Evolutionary conservation across 805 yeast species (phyloP), one percentile per base, ranked within the genome.

Genomic region (Nakazawaea wyomingensis): DNA sequence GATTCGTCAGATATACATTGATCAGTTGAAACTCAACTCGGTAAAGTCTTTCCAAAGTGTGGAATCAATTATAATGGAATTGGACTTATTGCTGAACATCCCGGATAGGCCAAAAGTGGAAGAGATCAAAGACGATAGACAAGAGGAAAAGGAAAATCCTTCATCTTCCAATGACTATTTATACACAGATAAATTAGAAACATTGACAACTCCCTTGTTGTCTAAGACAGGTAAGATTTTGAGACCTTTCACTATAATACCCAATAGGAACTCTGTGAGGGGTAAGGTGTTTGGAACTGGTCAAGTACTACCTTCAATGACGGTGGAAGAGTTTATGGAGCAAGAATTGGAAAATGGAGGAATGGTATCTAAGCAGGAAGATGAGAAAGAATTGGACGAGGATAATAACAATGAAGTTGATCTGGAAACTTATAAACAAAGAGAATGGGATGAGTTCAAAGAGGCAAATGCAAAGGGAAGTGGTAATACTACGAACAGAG

Each of bases 391-490:
- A 51, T 70, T 68, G 4, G 74, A 72, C 32, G 68, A 64, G 17
- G 80, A 78, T 43, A 88, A 84, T 48, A 77, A 83, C 48, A 66
- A 70, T 20, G 81, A 73, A 18, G 72, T 66, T n/a, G 87, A 84
- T 51, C 54, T 54, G 26, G 82, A 80, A 50, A 89, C 96, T 4
- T 75, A 82, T 52, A 80, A 85, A 55, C 78, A 82, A 44, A 72
- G 99, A 45, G 74, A 76, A 33, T 93, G 98, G 98, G 99, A 93
- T 62, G 95, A 85, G 48, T 93, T 91, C 70, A 80, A 80, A 36
- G 99, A 93, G 49, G 77, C 78, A 3, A 80, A 88, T 57, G 84
- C 89, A 0, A 80, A 77, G 54, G 99, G 99, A 6, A 80, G 90
- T 44, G 99, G 99, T 9, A 91, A 91, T 57, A 88, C 90, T 37